Evolutionary conservation across 768 basidiomycete species (phyloP), one percentile per base, ranked within the genome.

Genomic region (Boletus rex-veris): DNA sequence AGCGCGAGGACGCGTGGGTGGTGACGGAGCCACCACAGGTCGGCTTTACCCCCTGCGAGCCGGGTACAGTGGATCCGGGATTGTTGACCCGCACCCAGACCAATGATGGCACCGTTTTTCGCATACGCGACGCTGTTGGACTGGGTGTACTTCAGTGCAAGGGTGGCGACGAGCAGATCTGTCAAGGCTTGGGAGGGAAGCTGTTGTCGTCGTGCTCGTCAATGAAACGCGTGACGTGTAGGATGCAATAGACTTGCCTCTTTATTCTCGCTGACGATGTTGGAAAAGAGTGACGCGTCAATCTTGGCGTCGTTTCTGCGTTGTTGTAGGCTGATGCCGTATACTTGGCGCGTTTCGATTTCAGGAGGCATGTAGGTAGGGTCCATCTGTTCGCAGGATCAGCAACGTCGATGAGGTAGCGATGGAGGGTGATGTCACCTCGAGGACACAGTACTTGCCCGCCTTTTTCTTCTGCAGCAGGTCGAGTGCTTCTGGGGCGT

Each of bases 21-120:
- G 76, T 98, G 94, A 12, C 97, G 87, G 51, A 98, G 80, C 96
- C 97, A 98, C 97, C 97, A 99, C 59, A 93, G 80, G 74, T 99
- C 97, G n/a, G 96, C 94, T 74, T 99, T 98, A 48, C 86, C 83
- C 4, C 97, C 97, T 3, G 97, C 97, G 42, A 99, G 86, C 30
- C 97, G 90, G 15, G 97, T 99, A 75, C 97, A 99, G 77, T 99
- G 97, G 67, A 99, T 99, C 38, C 97, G 90, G 5, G 96, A 98
- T 70, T 98, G 97, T 67, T 98, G 97, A 12, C 96, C 97, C 0
- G 97, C 97, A 33, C 97, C 97, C 44, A 98, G 87, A 44, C 96
- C 97, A 62, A 99, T 81, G 69, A 96, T 88, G 14, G 94, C 85
- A 12, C 97, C 97, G 64, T 84, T 87, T 64, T 84, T 86, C 1